A percentile compares a stretch with the other conserved stretches of the same genome.
These are phyloP conservation scores for Secale cereale DNA, from an alignment of 176 grass and related monocot species.

Conservation along the genomic window DNA sequence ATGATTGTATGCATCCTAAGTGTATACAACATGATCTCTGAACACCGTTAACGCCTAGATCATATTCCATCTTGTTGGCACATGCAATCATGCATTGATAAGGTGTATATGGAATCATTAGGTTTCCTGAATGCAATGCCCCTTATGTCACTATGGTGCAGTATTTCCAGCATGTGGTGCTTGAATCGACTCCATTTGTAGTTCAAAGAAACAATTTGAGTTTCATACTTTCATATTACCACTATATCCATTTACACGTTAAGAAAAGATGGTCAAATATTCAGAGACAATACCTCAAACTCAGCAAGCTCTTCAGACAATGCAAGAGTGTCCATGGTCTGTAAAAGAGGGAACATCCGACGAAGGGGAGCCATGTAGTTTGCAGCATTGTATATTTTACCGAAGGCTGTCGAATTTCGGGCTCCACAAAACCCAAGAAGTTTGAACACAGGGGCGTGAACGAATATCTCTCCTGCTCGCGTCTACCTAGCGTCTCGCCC, in stretches of 20 bases:
- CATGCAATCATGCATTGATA: slow-evolving; percentile 91
- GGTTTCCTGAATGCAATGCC: slow-evolving; percentile 65
- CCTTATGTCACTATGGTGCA: slow-evolving; percentile 71
- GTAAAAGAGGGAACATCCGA: slow-evolving; percentile 82
- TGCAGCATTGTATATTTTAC: slow-evolving; percentile 80
- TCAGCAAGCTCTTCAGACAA: slow-evolving; percentile 73
- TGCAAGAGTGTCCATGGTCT: slow-evolving; percentile 76
- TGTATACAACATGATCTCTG: no score
- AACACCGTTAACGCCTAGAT: slow-evolving; percentile 9
- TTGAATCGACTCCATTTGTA: slow-evolving; percentile 92
- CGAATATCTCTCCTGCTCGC: no score
- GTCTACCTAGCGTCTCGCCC: no score
- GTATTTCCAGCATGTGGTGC: slow-evolving; percentile 74
- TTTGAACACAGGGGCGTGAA: no score
- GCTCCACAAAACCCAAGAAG: no score
- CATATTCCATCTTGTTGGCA: slow-evolving; percentile 47
- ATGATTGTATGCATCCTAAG: no score
- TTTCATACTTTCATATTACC: not conserved
- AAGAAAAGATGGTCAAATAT: not conserved
- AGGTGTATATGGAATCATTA: slow-evolving; percentile 68
- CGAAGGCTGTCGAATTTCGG: no score
- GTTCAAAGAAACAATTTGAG: not conserved
- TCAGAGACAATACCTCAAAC: slow-evolving; percentile 57
- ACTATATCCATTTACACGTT: not conserved
- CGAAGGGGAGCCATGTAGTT: slow-evolving; percentile 84